Evolutionary conservation across 2,329 filamentous ascomycete genomes (phyloP), one percentile per base, ranked within the genome.

Genomic region (Tolypocladium nubicola): DNA sequence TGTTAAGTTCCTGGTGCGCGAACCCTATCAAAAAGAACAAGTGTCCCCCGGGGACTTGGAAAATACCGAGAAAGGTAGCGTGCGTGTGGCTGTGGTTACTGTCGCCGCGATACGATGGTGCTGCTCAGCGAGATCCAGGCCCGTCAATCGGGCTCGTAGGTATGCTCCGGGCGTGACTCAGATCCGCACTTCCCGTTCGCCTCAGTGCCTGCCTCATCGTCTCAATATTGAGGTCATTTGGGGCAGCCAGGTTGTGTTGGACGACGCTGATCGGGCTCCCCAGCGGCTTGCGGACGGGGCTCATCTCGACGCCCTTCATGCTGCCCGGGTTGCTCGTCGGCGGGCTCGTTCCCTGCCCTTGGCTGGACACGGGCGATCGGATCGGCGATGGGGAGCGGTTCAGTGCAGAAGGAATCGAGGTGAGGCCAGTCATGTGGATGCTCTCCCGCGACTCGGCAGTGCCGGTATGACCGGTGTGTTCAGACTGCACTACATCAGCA

Each of bases 161-260:
- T 55, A 76, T 73, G 70, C 83, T 86, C 60, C 80, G 75, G 53
- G 77, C 68, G 53, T 73, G 75, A 62, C 78, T 77, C 58, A 97
- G 74, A 68, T 97, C 93, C 21, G 88, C 84, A 71, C 90, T 96
- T 50, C 86, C 89, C 16, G 91, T 96, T 70, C 89, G 87, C 67
- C 89, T 80, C 67, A 97, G 76, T 19, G 90, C 92, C 73, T 97
- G 91, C 55, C 87, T 82, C 92, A 97, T 96, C 4, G 92, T 97
- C 77, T 97, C 91, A 62, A 97, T 88, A 59, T 88, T 90, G 59
- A 97, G 76, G 61, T 96, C 92, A 59, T 77, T 76, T 53, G 78
- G 71, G 39, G 66, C 59, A 45, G 64, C 59, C 16, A 82, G 73
- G 55, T 82, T 75, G 57, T 77, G 74, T 30, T 73, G 79, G 57